Evolutionary conservation across 2,329 filamentous ascomycete species (phyloP).

Genomic region (Colletotrichum tropicicola): DNA sequence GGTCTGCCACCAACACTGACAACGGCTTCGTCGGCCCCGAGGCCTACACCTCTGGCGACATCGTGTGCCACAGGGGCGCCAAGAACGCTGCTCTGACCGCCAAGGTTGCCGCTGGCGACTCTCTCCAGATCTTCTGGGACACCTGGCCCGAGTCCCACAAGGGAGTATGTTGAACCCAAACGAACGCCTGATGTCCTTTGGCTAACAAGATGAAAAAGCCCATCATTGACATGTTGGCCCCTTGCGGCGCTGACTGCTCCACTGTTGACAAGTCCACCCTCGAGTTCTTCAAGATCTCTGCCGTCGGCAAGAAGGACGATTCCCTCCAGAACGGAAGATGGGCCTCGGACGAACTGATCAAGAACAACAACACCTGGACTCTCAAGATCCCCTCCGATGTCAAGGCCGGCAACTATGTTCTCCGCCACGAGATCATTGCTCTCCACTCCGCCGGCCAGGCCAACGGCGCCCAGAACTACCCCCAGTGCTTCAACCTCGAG

Average conservation of each 20-base stretch:
- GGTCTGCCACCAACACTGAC: constrained; percentile 38
- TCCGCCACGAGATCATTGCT: constrained; percentile 65
- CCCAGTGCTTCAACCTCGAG: constrained; percentile 61
- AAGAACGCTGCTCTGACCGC: constrained; percentile 49
- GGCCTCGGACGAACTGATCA: constrained; percentile 62
- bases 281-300: constrained; percentile 68
- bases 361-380: constrained; percentile 54
- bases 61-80: constrained; percentile 57
- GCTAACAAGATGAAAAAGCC: constrained; percentile 40
- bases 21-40: constrained; percentile 57
- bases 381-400: constrained; percentile 56
- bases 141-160: constrained; percentile 72
- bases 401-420: constrained; percentile 61
- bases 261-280: constrained; percentile 59
- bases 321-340: constrained; percentile 54
- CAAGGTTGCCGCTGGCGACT: constrained; percentile 65
- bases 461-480: constrained; percentile 58
- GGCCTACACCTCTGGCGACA: constrained; percentile 48
- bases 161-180: constrained; percentile 44
- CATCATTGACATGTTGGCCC: constrained; percentile 68
- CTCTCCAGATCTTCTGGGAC: constrained; percentile 69
- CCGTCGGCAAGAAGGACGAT: constrained; percentile 57
- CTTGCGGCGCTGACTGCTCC: constrained; percentile 62
- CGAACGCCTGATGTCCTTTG: too few relatives aligned
- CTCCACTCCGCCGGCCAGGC: constrained; percentile 55